phyloP scores from a whole-genome alignment of 2,329 filamentous ascomycete genomes.

The Atkinsonella hypoxylon region DNA sequence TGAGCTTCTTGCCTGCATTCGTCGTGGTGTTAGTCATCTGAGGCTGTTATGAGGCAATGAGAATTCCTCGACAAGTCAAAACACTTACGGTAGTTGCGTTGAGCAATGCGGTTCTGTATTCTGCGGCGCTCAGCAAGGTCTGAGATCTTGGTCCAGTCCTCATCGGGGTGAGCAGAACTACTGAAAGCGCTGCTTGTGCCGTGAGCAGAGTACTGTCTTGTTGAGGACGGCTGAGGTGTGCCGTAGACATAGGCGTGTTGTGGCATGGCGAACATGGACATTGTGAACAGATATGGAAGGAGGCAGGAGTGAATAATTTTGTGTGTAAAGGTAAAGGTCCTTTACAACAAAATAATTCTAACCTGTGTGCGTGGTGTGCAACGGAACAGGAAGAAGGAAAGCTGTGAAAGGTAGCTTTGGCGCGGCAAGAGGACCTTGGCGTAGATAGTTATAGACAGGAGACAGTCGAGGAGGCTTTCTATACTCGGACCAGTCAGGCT shows the following conservation, averaged over 20 bases:
- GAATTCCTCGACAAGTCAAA: background rate
- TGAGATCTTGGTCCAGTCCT: slow-evolving; percentile 99
- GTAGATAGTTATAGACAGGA: background rate
- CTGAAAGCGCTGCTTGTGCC: slow-evolving; percentile 91
- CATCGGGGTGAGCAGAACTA: slow-evolving; percentile 85
- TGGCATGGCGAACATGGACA: slow-evolving; percentile 25
- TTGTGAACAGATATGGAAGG: slow-evolving; percentile 10
- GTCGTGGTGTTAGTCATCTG: background rate
- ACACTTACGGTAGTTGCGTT: slow-evolving; percentile 84
- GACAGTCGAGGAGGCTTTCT: background rate
- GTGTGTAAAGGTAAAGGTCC: too few relatives aligned
- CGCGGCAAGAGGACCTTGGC: too few relatives aligned
- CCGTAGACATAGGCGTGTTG: slow-evolving; percentile 23
- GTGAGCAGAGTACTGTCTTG: slow-evolving; percentile 58
- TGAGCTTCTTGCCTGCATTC: slow-evolving; percentile 71
- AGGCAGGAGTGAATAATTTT: too few relatives aligned
- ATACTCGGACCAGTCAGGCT: background rate
- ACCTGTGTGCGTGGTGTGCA: background rate
- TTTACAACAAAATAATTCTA: too few relatives aligned
- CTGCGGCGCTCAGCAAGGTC: slow-evolving; percentile 86
- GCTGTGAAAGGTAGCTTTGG: background rate
- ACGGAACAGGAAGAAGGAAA: slow-evolving; percentile 1
- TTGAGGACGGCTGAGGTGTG: slow-evolving; percentile 18
- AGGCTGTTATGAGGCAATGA: too few relatives aligned
- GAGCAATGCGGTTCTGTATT: slow-evolving; percentile 96